phyloP scores from a whole-genome alignment of 2,329 filamentous ascomycete genomes.

The Coniella vitis region DNA sequence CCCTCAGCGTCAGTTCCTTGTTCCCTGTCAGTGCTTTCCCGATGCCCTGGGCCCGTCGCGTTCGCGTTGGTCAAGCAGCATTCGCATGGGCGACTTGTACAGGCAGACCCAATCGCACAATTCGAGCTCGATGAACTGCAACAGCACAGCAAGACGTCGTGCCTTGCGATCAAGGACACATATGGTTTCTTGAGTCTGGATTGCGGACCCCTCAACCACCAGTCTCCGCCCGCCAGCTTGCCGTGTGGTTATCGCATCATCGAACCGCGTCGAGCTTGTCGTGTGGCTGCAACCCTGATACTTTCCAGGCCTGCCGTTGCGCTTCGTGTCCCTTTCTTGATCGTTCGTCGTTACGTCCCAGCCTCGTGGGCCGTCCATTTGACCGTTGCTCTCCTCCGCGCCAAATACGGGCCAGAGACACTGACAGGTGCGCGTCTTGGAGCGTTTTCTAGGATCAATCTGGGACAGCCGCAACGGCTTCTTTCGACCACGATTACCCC shows the following conservation, averaged over 20 bases:
- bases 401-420: neutral
- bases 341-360: neutral
- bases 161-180: too few species aligned
- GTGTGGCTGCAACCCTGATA: neutral
- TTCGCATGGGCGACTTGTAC: too few species aligned
- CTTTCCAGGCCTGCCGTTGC: neutral
- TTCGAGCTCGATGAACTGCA: too few species aligned
- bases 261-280: neutral
- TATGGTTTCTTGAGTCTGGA: too few species aligned
- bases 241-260: neutral
- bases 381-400: neutral
- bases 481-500: slow-evolving; percentile 16
- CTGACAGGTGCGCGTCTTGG: neutral
- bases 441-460: slow-evolving; percentile 8
- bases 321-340: neutral
- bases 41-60: slow-evolving; percentile 3
- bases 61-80: neutral
- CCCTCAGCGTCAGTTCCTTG: neutral
- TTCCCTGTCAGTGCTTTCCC: slow-evolving; percentile 1
- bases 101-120: too few species aligned
- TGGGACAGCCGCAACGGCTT: slow-evolving; percentile 8
- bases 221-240: neutral
- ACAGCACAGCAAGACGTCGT: too few species aligned
- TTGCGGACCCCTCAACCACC: neutral
- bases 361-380: neutral